These are phyloP conservation scores for Pseudophaeomoniella oleicola DNA, from an alignment of 2,329 filamentous ascomycete species.

Conservation along the genomic window DNA sequence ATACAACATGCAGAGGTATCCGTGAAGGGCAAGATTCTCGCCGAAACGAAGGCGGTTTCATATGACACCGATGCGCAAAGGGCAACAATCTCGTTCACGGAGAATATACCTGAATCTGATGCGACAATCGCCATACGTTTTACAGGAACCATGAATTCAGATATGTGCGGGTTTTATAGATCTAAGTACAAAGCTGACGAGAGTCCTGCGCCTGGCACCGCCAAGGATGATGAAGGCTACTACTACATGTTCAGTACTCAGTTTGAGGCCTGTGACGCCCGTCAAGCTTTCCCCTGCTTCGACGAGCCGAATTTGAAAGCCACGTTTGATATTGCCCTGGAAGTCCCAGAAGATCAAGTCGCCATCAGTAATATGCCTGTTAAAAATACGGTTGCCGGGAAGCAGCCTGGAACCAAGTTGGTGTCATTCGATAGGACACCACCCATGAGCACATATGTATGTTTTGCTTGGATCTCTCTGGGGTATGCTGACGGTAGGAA, in stretches of 20 bases:
- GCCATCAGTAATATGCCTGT: conserved; percentile 94
- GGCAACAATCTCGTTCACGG: conserved; percentile 60
- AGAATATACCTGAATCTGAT: conserved; percentile 55
- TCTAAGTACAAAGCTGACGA: conserved; percentile 80
- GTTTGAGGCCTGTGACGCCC: conserved; percentile 92
- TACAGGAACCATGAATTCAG: conserved; percentile 70
- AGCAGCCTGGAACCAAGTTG: conserved; percentile 46
- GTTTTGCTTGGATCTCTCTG: conserved; percentile 8
- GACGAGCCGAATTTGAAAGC: conserved; percentile 96
- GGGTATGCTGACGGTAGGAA: conserved; percentile 26
- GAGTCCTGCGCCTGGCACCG: conserved; percentile 60
- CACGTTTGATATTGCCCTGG: conserved; percentile 85
- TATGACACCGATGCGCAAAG: conserved; percentile 79
- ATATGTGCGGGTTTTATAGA: conserved; percentile 87
- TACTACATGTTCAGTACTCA: conserved; percentile 82
- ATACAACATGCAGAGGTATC: conserved; percentile 53
- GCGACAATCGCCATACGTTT: conserved; percentile 58
- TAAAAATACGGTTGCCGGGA: conserved; percentile 55
- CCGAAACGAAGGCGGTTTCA: conserved; percentile 36
- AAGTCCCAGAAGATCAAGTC: conserved; percentile 75
- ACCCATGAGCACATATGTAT: conserved; percentile 71
- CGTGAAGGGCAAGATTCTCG: conserved; percentile 12
- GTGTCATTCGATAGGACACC: conserved; percentile 75
- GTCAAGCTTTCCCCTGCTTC: conserved; percentile 91
- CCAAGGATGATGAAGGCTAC: conserved; percentile 47